Conservation (phyloP, 2,329 filamentous ascomycete species). For the Fusarium xylarioides region DNA sequence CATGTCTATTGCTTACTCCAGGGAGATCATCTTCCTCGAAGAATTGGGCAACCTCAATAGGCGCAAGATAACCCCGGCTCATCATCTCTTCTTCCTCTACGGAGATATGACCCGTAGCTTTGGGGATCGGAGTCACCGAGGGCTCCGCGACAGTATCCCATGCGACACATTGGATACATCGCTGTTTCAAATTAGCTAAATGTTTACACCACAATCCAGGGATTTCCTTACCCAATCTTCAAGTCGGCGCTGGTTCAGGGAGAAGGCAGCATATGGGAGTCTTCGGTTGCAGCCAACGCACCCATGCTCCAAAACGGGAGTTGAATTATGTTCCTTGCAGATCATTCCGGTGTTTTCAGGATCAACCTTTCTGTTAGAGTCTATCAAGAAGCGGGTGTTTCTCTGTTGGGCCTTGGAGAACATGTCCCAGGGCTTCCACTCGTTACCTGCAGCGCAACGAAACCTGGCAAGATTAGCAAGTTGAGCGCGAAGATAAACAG, state of each 20-base stretch:
- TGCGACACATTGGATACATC: constrained; percentile 48
- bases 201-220: not conserved
- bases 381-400: constrained; percentile 13
- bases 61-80: constrained; percentile 12
- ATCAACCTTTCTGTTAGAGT: not conserved
- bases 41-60: constrained; percentile 37
- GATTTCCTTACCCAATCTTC: constrained; percentile 44
- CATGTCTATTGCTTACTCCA: constrained; percentile 14
- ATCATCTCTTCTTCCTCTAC: constrained; percentile 40
- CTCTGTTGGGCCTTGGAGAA: constrained; percentile 48
- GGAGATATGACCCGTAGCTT: constrained; percentile 48
- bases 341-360: constrained; percentile 48
- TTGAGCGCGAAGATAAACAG: not conserved
- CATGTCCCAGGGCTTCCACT: constrained; percentile 45
- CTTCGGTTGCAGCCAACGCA: constrained; percentile 47
- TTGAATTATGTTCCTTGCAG: constrained; percentile 46
- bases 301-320: constrained; percentile 37
- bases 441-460: constrained; percentile 49
- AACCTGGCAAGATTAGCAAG: constrained; percentile 38
- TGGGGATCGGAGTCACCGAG: constrained; percentile 40
- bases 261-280: constrained; percentile 44
- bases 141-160: constrained; percentile 50
- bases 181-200: constrained; percentile 36
- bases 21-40: constrained; percentile 36
- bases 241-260: constrained; percentile 26